Evolutionary conservation across 176 grass and related monocot genomes (phyloP), one percentile per base, ranked within the genome.

Genomic region (maize (Zea mays)): DNA sequence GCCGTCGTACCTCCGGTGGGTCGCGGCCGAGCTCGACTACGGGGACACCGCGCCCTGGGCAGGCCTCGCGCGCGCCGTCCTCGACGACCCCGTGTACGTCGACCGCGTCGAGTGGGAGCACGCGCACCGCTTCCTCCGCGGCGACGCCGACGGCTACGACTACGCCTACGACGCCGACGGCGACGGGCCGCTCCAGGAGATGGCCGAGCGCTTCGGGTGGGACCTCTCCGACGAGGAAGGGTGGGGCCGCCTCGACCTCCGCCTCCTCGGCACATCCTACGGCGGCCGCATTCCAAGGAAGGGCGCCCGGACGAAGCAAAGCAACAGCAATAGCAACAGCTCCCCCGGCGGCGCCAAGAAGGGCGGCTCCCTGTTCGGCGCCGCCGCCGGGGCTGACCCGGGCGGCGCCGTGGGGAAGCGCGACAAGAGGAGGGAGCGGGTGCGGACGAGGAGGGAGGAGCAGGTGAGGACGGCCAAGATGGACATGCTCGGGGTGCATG

Each of bases 41-140:
- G 48, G 91, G 46, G 88, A 93, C 72, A 86, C 78, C 54, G 9
- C 36, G 35, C 4, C 13, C 10, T 93, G 83, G 88, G 85, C 82
- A 8, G 1, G 7, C 47, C 79, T 93, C 62, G 85, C 88, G 10
- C 61, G 84, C 35, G 76, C 81, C 46, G 80, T 93, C 12, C 91
- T 93, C 2, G 60, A 0, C 16, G 88, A 90, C 67, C 85, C 80
- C 4, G 42, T 90, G 16, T 90, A 93, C 82, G 21, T 57, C 7
- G 85, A 90, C 67, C 85, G 83, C 82, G 20, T 84, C 5, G 85
- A 93, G 88, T 90, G 85, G 91, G 91, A 93, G 72, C 79, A 87
- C 62, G 83, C 67, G 27, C 85, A 86, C 72, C 72, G 74, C 13
- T 84, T 93, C 85, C 82, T 90, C 66, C 72, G 73, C 60, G 91